A percentile compares a stretch with the other conserved stretches of the same genome.
Evolutionary conservation across 352 stramenopile genomes (phyloP).

Genomic region (Pythium phragmitis): DNA sequence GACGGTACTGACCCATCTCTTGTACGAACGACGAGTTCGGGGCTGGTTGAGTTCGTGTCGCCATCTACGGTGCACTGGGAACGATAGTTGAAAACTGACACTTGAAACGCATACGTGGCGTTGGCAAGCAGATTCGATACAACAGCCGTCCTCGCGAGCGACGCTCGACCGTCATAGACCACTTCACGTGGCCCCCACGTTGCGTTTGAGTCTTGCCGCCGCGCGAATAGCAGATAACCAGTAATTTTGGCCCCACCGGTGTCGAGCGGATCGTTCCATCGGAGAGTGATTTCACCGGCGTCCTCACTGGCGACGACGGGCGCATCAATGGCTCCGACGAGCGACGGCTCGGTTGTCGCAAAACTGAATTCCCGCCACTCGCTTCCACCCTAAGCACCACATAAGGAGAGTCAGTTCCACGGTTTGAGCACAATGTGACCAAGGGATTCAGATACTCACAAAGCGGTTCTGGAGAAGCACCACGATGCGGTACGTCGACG

Average conservation of each 20-base stretch:
- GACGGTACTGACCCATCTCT: slow-evolving; percentile 37
- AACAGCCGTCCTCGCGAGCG: slow-evolving; percentile 19
- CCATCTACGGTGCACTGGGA: slow-evolving; percentile 38
- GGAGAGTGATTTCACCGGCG: slow-evolving; percentile 44
- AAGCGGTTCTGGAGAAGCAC: slow-evolving; percentile 8
- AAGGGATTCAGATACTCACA: slow-evolving; percentile 1
- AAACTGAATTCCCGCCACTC: slow-evolving; percentile 26
- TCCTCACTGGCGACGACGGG: slow-evolving; percentile 38
- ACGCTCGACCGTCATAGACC: slow-evolving; percentile 43
- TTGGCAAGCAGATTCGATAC: slow-evolving; percentile 37
- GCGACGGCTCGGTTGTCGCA: slow-evolving; percentile 33
- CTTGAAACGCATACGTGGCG: slow-evolving; percentile 47
- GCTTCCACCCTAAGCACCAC: slow-evolving; percentile 38
- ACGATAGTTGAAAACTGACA: slow-evolving; percentile 45
- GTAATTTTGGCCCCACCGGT: slow-evolving; percentile 41
- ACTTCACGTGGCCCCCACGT: slow-evolving; percentile 35
- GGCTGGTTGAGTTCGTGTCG: slow-evolving; percentile 23
- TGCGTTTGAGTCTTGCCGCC: slow-evolving; percentile 23
- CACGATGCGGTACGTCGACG: slow-evolving; percentile 19
- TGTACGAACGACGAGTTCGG: slow-evolving; percentile 40
- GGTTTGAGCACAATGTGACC: not conserved
- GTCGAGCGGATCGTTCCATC: slow-evolving; percentile 43
- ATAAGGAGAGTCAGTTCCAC: slow-evolving; percentile 16
- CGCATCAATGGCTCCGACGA: slow-evolving; percentile 25
- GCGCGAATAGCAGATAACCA: slow-evolving; percentile 40